phyloP scores from a whole-genome alignment of 1,284 basidiomycete genomes.

The Austroboletus olivaceoglutinosus region DNA sequence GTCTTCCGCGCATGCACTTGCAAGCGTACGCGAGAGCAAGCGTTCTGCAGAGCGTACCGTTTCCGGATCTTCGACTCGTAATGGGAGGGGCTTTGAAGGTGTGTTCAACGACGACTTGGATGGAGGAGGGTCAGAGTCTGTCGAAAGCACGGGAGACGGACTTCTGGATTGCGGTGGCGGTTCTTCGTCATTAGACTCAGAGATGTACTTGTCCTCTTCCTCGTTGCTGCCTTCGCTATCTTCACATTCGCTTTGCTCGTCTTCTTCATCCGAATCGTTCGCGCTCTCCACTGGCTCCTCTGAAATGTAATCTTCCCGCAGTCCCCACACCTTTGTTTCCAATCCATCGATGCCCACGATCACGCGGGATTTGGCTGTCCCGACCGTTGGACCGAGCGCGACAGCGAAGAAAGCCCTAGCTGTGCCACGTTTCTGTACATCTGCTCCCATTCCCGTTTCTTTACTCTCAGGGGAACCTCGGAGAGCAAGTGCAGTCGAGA shows the following conservation, averaged over 20 bases:
- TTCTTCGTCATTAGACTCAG: slow-evolving; percentile 24
- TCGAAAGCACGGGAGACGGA: slow-evolving; percentile 23
- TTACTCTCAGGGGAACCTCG: slow-evolving; percentile 11
- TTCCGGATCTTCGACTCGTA: slow-evolving; percentile 46
- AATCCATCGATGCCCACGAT: slow-evolving; percentile 63
- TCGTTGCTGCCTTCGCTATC: slow-evolving; percentile 15
- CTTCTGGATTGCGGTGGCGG: slow-evolving; percentile 21
- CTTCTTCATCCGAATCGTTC: slow-evolving; percentile 14
- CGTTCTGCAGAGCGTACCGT: slow-evolving; percentile 55
- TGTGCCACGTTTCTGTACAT: background rate
- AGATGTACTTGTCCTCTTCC: slow-evolving; percentile 21
- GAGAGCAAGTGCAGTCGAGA: slow-evolving; percentile 60
- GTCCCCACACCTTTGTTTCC: slow-evolving; percentile 56
- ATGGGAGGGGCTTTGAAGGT: background rate
- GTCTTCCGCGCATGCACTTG: slow-evolving; percentile 51
- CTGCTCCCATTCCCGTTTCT: background rate
- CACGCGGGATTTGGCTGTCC: slow-evolving; percentile 56
- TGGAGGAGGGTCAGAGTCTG: slow-evolving; percentile 6
- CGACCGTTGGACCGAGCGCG: slow-evolving; percentile 61
- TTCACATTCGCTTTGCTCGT: slow-evolving; percentile 18
- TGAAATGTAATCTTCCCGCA: slow-evolving; percentile 31
- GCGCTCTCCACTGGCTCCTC: background rate
- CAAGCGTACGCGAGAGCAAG: slow-evolving; percentile 60
- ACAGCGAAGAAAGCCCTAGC: slow-evolving; percentile 51
- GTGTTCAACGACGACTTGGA: slow-evolving; percentile 1